Evolutionary conservation across 495 filamentous ascomycete species (phyloP), one percentile per base, ranked within the genome.

Genomic region (Aspergillus saccharolyticus): DNA sequence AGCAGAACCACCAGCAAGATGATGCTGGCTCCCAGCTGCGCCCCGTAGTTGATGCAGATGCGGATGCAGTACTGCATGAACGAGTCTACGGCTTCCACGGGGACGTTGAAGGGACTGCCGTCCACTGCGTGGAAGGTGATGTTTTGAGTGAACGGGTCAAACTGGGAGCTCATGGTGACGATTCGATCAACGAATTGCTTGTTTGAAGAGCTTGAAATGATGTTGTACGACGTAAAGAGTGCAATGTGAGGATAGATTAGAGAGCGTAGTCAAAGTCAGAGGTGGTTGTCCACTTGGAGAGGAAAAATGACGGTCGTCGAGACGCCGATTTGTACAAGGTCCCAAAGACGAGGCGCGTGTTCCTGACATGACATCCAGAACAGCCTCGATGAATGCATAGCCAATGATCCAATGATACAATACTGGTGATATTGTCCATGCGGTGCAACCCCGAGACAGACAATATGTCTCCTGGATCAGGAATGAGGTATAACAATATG

Each of bases 21-120:
- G 57, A 87, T 58, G 25, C 81, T 83, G n/a, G 88, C 87, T 28
- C 91, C 91, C 52, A 91, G 76, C 66, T 95, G 89, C 25, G 75
- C 66, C 45, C 81, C 85, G 64, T 85, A 91, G 68, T 85, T 87
- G 82, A 91, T 85, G 68, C 77, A 75, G 44, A 79, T 70, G 17
- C 78, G 74, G 47, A 83, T 63, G 60, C 76, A 75, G 66, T 83
- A 81, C 54, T 63, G 59, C 60, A 79, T 68, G 54, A 80, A 73
- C 8, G 54, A 45, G 57, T 84, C 71, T 22, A 92, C 52, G 4
- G 74, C 68, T 12, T 58, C 47, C 21, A 89, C 63, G 51, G 74
- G 54, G 33, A 88, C 65, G 7, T 74, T 68, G 66, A 89, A 70
- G 0, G 69, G 65, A 4, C 69, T 75, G n/a, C 83, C 84, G 69